Evolutionary conservation across 2,329 filamentous ascomycete species (phyloP).

Genomic region (Phyllosticta capitalensis): DNA sequence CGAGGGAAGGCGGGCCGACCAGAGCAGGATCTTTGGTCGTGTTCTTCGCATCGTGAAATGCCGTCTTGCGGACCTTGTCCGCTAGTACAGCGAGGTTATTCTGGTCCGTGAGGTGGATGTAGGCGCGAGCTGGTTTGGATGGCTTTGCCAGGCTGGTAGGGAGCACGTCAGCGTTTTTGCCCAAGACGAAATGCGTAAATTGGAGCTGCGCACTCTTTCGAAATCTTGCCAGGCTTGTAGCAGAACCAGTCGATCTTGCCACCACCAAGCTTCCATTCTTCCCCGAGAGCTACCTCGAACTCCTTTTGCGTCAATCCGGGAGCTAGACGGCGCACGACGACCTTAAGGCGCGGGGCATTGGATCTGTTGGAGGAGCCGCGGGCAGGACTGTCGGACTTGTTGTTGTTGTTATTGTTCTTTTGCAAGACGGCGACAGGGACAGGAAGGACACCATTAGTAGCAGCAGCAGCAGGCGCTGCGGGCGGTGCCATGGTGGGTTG

Average conservation of each 20-base stretch:
- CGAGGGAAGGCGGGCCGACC: slow-evolving; percentile 67
- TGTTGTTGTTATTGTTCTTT: slow-evolving; percentile 22
- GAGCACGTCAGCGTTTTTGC: not conserved
- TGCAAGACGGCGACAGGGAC: slow-evolving; percentile 24
- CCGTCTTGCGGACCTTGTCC: slow-evolving; percentile 56
- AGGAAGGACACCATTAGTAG: slow-evolving; percentile 30
- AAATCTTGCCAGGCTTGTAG: slow-evolving; percentile 66
- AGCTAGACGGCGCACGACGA: slow-evolving; percentile 74
- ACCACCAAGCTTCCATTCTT: slow-evolving; percentile 70
- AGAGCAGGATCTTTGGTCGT: slow-evolving; percentile 63
- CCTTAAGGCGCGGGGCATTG: slow-evolving; percentile 61
- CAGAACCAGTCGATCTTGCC: slow-evolving; percentile 79
- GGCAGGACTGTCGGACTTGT: slow-evolving; percentile 20
- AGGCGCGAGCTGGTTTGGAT: slow-evolving; percentile 69
- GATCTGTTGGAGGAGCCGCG: slow-evolving; percentile 31
- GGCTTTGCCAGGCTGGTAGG: slow-evolving; percentile 65
- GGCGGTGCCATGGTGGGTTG: slow-evolving; percentile 12
- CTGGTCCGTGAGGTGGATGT: slow-evolving; percentile 69
- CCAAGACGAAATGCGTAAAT: not conserved
- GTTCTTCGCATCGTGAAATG: slow-evolving; percentile 75
- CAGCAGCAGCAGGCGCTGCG: slow-evolving; percentile 11
- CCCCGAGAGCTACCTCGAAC: slow-evolving; percentile 61
- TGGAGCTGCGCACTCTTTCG: slow-evolving; percentile 58
- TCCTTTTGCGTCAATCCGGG: slow-evolving; percentile 76
- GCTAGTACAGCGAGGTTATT: slow-evolving; percentile 58